phyloP scores from a whole-genome alignment of 495 filamentous ascomycete genomes.

The Parachaetomium inaequale region DNA sequence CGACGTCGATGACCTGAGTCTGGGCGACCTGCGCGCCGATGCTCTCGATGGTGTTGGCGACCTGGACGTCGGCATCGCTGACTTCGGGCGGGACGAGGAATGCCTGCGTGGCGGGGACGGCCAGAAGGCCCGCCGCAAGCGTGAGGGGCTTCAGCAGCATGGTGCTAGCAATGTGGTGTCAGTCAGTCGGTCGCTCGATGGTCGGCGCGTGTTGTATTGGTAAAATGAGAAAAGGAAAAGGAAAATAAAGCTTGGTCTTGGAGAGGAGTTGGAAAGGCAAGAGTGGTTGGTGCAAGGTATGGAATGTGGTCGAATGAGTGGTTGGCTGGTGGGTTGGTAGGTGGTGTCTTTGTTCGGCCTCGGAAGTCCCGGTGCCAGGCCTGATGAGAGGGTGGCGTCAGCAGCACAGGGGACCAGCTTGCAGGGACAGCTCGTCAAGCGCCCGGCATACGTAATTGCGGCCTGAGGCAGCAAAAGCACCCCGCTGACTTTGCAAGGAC shows the following conservation, averaged over 20 bases:
- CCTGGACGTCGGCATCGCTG: slow-evolving; percentile 20
- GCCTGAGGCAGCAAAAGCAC: neutral
- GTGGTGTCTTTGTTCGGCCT: neutral
- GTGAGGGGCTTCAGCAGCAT: slow-evolving; percentile 34
- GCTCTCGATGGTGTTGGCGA: slow-evolving; percentile 17
- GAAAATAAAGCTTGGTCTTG: neutral
- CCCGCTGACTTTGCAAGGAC: neutral
- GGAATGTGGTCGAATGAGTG: neutral
- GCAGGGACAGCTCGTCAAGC: neutral
- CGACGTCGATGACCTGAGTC: slow-evolving; percentile 32
- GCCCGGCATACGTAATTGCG: slow-evolving; percentile 5
- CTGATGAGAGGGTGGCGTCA: slow-evolving; percentile 5
- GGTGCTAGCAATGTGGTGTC: neutral
- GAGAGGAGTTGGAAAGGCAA: neutral
- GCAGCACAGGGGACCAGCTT: neutral
- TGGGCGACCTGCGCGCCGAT: slow-evolving; percentile 13
- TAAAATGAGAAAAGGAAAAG: neutral
- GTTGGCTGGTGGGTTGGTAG: neutral
- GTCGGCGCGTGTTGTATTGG: neutral
- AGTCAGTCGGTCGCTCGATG: neutral
- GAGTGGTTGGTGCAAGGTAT: neutral
- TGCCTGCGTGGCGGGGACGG: slow-evolving; percentile 23
- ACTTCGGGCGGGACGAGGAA: slow-evolving; percentile 32
- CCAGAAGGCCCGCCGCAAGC: slow-evolving; percentile 25
- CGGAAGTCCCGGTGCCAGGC: slow-evolving; percentile 4